Evolutionary conservation across 1,139 yeast species (phyloP), one percentile per base, ranked within the genome.

Genomic region (Sugiyamaella pinicola): DNA sequence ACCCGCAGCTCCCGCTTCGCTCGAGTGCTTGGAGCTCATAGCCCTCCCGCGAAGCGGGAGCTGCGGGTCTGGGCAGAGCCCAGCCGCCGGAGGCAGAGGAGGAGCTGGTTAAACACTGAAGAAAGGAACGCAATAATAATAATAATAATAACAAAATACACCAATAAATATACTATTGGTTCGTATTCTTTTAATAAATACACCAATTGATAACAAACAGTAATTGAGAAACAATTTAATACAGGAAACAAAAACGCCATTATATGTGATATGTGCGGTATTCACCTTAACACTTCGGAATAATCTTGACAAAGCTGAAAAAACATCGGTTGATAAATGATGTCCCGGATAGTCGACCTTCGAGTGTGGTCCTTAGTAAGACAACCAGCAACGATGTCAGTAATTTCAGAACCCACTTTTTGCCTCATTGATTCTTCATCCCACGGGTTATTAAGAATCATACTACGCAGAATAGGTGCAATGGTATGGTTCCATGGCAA

Each of bases 401-500:
- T 80, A 62, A 82, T 59, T 64, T 74, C 66, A 15, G 60, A 58
- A 33, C 61, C 60, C 37, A 55, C 61, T 50, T 55, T 52, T 21
- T 44, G 37, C 34, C 40, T 56, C 41, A 85, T 70, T 13, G 76
- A 75, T 1, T 68, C 70, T 29, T 66, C 64, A 62, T 83, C 82
- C 68, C 76, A 88, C 52, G 80, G 79, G 1, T 87, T 95, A 2
- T 85, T 80, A 28, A 83, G 70, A 47, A 91, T 90, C 74, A 83
- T 79, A 17, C 87, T 82, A 41, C 90, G 76, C 56, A 90, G 74
- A 58, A 90, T 73, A 4, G 96, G 96, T 62, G 87, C 90, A 65
- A 84, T 86, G 17, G 81, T 81, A 67, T 89, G 96, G 57, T 82
- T 84, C 72, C 90, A 91, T 0, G 97, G 97, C 51, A 90, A 71